Conservation (phyloP, 441 rosid species). For the Gossypium schwendimanii region DNA sequence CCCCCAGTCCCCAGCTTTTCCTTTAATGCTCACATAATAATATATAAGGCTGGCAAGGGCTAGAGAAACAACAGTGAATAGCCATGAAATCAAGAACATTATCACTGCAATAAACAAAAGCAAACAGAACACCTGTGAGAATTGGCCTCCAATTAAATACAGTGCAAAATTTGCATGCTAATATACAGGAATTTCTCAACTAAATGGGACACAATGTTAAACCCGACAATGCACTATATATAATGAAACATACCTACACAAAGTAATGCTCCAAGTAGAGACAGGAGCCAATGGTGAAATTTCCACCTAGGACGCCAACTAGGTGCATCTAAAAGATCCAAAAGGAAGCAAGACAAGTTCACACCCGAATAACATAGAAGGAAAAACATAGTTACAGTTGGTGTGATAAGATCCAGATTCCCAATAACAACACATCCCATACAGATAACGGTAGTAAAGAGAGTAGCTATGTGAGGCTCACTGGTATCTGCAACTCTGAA, state of each 20-base stretch:
- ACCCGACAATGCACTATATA: not conserved
- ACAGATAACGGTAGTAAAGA: conserved; percentile 89
- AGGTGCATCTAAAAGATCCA: conserved; percentile 98
- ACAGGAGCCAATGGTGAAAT: conserved; percentile 97
- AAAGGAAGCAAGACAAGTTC: conserved; percentile 97
- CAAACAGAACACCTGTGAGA: conserved; percentile 8
- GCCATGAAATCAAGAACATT: conserved; percentile 99
- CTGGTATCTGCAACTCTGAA: conserved; percentile 82
- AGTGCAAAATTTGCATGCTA: not conserved
- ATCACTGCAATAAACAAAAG: conserved; percentile 64
- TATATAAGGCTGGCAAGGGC: conserved; percentile 97
- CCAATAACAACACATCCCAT: conserved; percentile 88
- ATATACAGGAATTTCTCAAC: not conserved
- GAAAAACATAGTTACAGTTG: conserved; percentile 94
- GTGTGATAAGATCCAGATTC: conserved; percentile 97
- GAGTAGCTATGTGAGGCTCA: conserved; percentile 85
- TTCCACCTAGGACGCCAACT: conserved; percentile 99
- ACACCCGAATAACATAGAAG: conserved; percentile 89
- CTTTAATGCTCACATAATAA: conserved; percentile 92
- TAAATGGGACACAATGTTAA: not conserved
- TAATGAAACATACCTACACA: conserved; percentile 62
- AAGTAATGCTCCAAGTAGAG: conserved; percentile 86
- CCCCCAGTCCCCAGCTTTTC: conserved; percentile 99
- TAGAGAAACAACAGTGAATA: conserved; percentile 80
- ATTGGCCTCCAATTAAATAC: not conserved